Evolutionary conservation across 805 yeast species (phyloP), one percentile per base, ranked within the genome.

Genomic region (Candida qinlingensis): DNA sequence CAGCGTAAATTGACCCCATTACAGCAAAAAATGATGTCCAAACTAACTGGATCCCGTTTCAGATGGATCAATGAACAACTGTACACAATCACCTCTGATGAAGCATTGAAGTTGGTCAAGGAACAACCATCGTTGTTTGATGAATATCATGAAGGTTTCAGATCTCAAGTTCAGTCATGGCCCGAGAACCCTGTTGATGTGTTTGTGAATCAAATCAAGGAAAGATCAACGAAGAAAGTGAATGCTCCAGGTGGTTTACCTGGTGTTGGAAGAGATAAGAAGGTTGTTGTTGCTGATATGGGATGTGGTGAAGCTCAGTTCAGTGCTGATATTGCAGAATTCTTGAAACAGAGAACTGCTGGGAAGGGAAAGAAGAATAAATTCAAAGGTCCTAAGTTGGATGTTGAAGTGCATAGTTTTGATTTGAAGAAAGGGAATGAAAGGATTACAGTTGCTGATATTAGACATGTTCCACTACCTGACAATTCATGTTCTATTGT

Each of bases 231-330:
- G 10, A 84, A 76, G 60, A 82, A 84, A n/a, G 80, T 90, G 5
- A 88, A 85, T 65, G 96, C 97, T 0, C 98, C 98, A 4, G 98
- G 98, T 54, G 98, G 97, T 3, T 74, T 91, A 47, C 97, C 97
- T 1, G 95, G 94, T 19, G 63, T 81, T 37, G 66, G 63, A 7
- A 59, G 58, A 13, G 62, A 62, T 26, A 77, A 74, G 41, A 75
- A 76, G 50, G 81, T 92, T 36, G 89, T 86, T 4, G 77, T 94
- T 50, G 97, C 98, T 0, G 99, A 94, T 69, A 92, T 94, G 98
- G 99, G 99, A 9, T 94, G 99, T 66, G 99, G 99, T 48, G 99
- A 94, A 67, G 99, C 98, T 0, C 86, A 87, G 58, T 75, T 94
- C 42, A 82, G 96, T 1, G 66, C 73, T 37, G 87, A 89, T 57